Base-by-base conservation (phyloP, 805 yeast genomes). In the Barnettozyma wickerhamii region DNA sequence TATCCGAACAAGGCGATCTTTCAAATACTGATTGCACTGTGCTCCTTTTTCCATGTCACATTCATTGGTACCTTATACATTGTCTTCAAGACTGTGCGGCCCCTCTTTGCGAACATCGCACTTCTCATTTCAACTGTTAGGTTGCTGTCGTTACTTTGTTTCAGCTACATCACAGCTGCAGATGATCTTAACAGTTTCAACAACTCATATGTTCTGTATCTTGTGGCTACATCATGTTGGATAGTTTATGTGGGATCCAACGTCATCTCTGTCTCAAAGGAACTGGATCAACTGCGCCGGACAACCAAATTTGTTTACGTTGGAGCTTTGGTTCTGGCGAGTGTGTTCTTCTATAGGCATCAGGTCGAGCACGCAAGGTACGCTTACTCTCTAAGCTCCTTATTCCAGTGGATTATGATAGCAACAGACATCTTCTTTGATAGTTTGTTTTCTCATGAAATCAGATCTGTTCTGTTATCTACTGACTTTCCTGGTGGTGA, bases 1-100 rank as follows among this genome's bases (percentile, higher is more conserved):
- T 47, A 49, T 30, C 54, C 54, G 12, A 43, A 38, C 10, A 48
- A 39, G 18, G 39, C 51, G 4, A 32, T 50, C 3, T 50, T 41
- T 24, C 47, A 50, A 27, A 41, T 50, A 3, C 29, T 30, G 1
- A 45, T 47, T 12, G 52, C 48, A 1, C 17, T 50, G 3, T 26
- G 39, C 5, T 45, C 53, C 5, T 47, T 40, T 17, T 32, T 49
- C 14, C 38, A 40, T 2, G 7, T 42, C 1, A 6, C 41, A 6
- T 39, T 43, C 10, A 20, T 32, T 6, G 10, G 13, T 6, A 18
- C 37, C 2, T 19, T 42, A 14, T 28, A 19, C 19, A 15, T 13
- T 2, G 7, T 19, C 2, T 19, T 50, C 18, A 17, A 14, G 4
- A 6, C 31, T 2, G 36, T 23, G n/a, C 26, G 19, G 13, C 2